Evolutionary conservation across 1,284 basidiomycete species (phyloP), one percentile per base, ranked within the genome.

Genomic region (Cystobasidium sp.): DNA sequence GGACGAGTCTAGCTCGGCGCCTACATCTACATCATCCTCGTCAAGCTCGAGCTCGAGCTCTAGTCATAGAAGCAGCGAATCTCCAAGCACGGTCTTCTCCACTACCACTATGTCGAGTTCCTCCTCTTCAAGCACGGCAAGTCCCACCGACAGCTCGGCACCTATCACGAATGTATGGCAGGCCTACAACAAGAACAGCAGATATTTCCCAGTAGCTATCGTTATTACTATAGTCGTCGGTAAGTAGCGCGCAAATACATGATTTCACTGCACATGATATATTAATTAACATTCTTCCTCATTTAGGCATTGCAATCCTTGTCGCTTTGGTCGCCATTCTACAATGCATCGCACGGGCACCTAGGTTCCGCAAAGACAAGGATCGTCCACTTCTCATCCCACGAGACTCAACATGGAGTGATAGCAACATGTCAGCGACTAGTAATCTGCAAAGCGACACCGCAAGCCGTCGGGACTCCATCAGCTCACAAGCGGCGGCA

Each of bases 111-210:
- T 49, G 22, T 68, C 66, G 7, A 56, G 49, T 44, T 14, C 59
- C 4, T 12, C 16, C 37, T 52, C 52, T 6, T 41, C 51, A 14
- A 12, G 10, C 6, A 18, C 68, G 24, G 31, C 70, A 24, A 24
- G 62, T 41, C 20, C 59, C 14, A 61, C 56, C 3, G 43, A n/a
- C 12, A 53, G 20, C 46, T n/a, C 59, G n/a, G 47, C 44, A 37
- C 55, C 67, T 18, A 22, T 39, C 37, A 70, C 68, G 10, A 61
- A 22, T 39, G 49, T 73, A 10, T 73, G 70, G 70, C 46, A 61
- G n/a, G 63, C 70, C 1, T 73, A 51, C 70, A 73, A 73, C n/a
- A 73, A 47, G 53, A 58, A 39, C 18, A 65, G 70, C 70, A 66
- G 66, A 18, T 73, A 53, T 37, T 73, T 73, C 31, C 70, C 70